phyloP scores from a whole-genome alignment of 208 protist genomes.

The Tritrichomonas musculus region DNA sequence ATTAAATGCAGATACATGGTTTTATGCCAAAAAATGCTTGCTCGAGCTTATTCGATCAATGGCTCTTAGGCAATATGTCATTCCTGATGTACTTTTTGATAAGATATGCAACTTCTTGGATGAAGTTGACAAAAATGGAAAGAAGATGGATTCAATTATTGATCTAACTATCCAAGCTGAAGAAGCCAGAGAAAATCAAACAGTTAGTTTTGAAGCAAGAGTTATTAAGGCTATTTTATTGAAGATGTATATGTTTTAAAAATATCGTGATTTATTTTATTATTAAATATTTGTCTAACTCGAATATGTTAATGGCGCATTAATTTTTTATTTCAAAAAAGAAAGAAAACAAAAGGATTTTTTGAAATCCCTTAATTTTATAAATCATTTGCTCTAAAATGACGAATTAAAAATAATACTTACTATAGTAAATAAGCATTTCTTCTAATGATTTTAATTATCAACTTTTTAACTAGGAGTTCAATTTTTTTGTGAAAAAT shows the following conservation, averaged over 20 bases:
- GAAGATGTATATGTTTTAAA: not conserved
- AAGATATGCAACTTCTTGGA: constrained; percentile 84
- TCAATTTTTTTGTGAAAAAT: no score
- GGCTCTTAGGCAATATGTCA: constrained; percentile 85
- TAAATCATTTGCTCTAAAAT: no score
- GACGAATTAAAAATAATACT: no score
- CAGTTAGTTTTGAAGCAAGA: not conserved
- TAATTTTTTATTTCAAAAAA: no score
- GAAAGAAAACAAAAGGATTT: no score
- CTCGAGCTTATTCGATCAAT: constrained; percentile 77
- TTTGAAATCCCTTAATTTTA: no score
- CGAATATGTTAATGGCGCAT: no score
- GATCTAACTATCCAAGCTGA: not conserved
- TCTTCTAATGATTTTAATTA: no score
- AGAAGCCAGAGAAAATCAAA: not conserved
- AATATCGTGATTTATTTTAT: no score
- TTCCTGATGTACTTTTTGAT: constrained; percentile 77
- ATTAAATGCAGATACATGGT: constrained; percentile 52
- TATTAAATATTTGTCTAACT: no score
- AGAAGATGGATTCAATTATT: constrained; percentile 40
- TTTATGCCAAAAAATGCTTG: constrained; percentile 70
- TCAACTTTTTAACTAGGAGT: no score
- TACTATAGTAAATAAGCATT: no score
- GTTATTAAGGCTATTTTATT: not conserved
- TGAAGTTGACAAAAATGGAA: constrained; percentile 73